These are phyloP conservation scores for Plectosphaerella cucumerina DNA, from an alignment of 2,329 filamentous ascomycete species.

Conservation along the genomic window DNA sequence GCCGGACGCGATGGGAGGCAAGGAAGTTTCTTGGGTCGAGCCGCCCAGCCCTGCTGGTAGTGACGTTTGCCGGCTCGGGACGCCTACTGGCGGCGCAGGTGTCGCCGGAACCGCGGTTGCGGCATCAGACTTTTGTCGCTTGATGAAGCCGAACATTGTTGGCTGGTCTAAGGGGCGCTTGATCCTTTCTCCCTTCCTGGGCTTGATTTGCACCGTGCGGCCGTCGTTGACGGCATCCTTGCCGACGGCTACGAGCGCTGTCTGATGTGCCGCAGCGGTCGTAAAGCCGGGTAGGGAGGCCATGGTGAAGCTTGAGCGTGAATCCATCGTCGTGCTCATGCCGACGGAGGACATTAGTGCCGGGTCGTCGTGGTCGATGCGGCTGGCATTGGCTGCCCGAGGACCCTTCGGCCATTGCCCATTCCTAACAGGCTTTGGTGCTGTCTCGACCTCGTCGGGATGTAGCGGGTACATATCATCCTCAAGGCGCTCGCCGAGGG, in stretches of 20 bases:
- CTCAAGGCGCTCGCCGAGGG: constrained; percentile 51
- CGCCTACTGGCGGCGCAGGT: constrained; percentile 8
- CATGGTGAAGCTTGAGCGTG: constrained; percentile 54
- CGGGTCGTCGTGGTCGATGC: background rate
- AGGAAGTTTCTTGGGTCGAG: constrained; percentile 6
- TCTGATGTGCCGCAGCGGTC: constrained; percentile 53
- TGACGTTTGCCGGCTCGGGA: constrained; percentile 10
- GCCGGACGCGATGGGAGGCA: constrained; percentile 22
- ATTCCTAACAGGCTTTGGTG: constrained; percentile 3
- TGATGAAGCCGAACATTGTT: constrained; percentile 36
- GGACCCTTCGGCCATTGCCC: constrained; percentile 6
- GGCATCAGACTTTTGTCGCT: constrained; percentile 10
- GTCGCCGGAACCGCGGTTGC: constrained; percentile 3
- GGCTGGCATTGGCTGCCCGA: constrained; percentile 28
- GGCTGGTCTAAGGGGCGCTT: constrained; percentile 33
- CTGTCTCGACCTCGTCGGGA: constrained; percentile 10
- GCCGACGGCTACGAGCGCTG: constrained; percentile 28
- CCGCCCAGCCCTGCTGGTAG: constrained; percentile 12
- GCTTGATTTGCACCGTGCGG: constrained; percentile 11
- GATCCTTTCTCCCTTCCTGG: constrained; percentile 19
- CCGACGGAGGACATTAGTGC: background rate
- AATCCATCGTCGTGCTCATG: constrained; percentile 56
- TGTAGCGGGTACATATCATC: constrained; percentile 63
- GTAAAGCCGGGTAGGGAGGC: constrained; percentile 56
- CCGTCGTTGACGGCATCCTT: constrained; percentile 8